phyloP scores from a whole-genome alignment of 2,329 filamentous ascomycete species.

The Pseudovirgaria hyperparasitica region DNA sequence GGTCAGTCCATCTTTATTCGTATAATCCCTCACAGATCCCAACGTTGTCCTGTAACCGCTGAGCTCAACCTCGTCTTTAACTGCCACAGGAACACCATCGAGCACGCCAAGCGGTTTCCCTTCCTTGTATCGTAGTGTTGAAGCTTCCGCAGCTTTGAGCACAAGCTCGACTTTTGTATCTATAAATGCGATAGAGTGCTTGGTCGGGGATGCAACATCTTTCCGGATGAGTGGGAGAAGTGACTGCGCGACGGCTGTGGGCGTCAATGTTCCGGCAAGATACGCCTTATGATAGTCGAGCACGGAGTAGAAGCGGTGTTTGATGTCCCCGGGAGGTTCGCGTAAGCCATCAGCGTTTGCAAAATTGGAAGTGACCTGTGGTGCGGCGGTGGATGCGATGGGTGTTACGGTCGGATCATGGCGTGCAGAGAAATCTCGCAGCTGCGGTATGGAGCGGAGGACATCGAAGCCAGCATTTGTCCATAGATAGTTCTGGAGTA shows the following conservation, averaged over 20 bases:
- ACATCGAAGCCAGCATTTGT: conserved; percentile 53
- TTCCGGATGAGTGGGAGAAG: conserved; percentile 59
- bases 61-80: conserved; percentile 71
- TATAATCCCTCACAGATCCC: conserved; percentile 50
- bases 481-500: conserved; percentile 56
- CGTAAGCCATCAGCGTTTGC: conserved; percentile 12
- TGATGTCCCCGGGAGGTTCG: conserved; percentile 7
- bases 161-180: conserved; percentile 51
- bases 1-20: conserved; percentile 38
- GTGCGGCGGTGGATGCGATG: conserved; percentile 12
- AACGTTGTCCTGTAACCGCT: conserved; percentile 55
- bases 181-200: conserved; percentile 63
- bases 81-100: conserved; percentile 70
- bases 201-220: conserved; percentile 38
- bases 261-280: conserved; percentile 55
- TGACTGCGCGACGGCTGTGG: conserved; percentile 55
- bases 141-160: conserved; percentile 56
- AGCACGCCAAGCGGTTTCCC: conserved; percentile 55
- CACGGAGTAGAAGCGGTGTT: conserved; percentile 38
- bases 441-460: conserved; percentile 40
- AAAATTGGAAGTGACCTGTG: conserved; percentile 9
- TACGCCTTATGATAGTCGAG: conserved; percentile 70
- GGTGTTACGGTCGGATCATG: conserved; percentile 47
- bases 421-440: conserved; percentile 41
- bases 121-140: conserved; percentile 57